phyloP scores from a whole-genome alignment of 2,329 filamentous ascomycete species.

The Torrubiella hemipterigena region DNA sequence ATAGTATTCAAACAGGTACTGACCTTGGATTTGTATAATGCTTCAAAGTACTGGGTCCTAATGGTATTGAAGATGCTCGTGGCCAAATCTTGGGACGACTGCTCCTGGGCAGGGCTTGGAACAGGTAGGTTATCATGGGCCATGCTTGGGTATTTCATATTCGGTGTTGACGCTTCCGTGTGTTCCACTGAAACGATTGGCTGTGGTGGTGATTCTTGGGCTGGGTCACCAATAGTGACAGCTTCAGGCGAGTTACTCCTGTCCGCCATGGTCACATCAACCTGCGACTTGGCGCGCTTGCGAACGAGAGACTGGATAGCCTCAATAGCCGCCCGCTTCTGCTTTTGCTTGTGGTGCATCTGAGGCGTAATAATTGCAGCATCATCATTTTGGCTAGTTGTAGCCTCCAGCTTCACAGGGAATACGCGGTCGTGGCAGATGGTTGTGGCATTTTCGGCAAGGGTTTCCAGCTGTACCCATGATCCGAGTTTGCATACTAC shows the following conservation, averaged over 20 bases:
- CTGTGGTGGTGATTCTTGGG: neutral
- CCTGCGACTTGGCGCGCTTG: constrained; percentile 32
- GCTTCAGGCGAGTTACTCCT: neutral
- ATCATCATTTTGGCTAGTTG: constrained; percentile 7
- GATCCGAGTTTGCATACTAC: constrained; percentile 54
- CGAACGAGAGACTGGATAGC: constrained; percentile 50
- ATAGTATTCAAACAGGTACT: constrained; percentile 13
- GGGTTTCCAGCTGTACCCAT: constrained; percentile 49
- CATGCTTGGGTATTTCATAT: too few species aligned
- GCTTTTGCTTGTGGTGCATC: constrained; percentile 37
- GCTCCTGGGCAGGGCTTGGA: too few species aligned
- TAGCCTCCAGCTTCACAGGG: constrained; percentile 8
- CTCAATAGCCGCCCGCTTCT: constrained; percentile 48
- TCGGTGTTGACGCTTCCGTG: constrained; percentile 3
- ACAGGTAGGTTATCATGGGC: too few species aligned
- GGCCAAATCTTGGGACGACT: constrained; percentile 26
- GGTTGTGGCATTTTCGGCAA: constrained; percentile 36
- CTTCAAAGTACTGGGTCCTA: constrained; percentile 45
- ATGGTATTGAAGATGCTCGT: constrained; percentile 46
- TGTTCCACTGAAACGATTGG: neutral
- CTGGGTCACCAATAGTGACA: neutral
- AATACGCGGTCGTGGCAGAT: constrained; percentile 18
- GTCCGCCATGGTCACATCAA: constrained; percentile 10
- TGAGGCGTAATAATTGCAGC: constrained; percentile 27
- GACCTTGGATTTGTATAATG: constrained; percentile 52